Conservation (phyloP, 768 basidiomycete species). For the Krasilnikovozyma curviuscula region DNA sequence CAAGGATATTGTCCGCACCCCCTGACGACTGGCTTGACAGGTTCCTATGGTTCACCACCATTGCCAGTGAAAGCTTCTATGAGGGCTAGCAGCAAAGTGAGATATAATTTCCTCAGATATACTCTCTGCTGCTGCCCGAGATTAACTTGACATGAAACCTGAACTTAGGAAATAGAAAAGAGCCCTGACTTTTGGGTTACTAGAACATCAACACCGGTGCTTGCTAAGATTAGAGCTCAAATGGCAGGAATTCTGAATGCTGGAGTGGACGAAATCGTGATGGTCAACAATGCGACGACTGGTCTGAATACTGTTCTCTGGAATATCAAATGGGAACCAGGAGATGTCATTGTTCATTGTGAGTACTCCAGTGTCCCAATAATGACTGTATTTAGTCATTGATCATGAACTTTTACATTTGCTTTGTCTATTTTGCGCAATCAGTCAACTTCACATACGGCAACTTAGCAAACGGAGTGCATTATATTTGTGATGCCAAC, state of each 20-base stretch:
- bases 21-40: conserved; percentile 10
- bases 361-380: conserved; percentile 3
- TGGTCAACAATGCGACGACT: conserved; percentile 43
- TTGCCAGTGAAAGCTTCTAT: conserved; percentile 22
- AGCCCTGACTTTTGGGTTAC: conserved; percentile 25
- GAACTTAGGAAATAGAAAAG: conserved; percentile 21
- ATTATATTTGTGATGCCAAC: conserved; percentile 35
- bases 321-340: conserved; percentile 47
- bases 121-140: too few species aligned
- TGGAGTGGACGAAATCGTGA: conserved; percentile 22
- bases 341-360: conserved; percentile 51
- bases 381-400: too few species aligned
- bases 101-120: too few species aligned
- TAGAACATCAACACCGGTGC: conserved; percentile 16
- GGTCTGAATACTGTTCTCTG: conserved; percentile 47
- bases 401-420: too few species aligned
- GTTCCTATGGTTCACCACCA: conserved; percentile 27
- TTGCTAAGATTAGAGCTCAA: conserved; percentile 18
- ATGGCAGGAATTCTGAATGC: conserved; percentile 25
- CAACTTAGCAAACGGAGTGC: conserved; percentile 35
- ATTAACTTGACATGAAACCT: too few species aligned
- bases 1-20: too few species aligned
- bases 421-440: background rate
- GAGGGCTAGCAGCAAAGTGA: too few species aligned
- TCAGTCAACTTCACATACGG: conserved; percentile 42